Percentiles rank a stretch among this genome's conserved stretches.
phyloP scores from a whole-genome alignment of 208 protist species.

The Angomonas desouzai region DNA sequence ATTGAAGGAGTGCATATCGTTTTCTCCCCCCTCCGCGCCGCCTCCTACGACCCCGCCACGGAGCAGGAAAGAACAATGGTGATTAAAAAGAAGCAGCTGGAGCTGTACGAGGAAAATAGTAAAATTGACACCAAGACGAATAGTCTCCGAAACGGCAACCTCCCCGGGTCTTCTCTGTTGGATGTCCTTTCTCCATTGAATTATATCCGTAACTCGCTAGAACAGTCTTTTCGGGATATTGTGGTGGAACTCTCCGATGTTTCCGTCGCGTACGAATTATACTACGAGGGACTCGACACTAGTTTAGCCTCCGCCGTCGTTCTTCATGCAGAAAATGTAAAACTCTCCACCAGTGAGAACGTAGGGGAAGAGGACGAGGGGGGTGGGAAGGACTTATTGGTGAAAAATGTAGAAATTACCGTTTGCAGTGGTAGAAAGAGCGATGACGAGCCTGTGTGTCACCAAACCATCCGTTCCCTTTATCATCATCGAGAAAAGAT shows the following conservation, averaged over 20 bases:
- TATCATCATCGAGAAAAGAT: neutral
- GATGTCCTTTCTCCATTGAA: neutral
- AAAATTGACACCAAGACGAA: neutral
- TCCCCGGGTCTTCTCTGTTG: neutral
- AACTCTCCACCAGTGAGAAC: slow-evolving; percentile 45
- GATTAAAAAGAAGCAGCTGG: slow-evolving; percentile 61
- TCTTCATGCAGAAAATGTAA: slow-evolving; percentile 41
- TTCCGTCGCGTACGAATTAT: slow-evolving; percentile 50
- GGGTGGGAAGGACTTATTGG: neutral
- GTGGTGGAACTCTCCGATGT: slow-evolving; percentile 43
- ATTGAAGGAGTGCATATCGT: slow-evolving; percentile 68
- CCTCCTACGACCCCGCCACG: slow-evolving; percentile 43
- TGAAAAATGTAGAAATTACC: neutral
- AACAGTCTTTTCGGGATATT: slow-evolving; percentile 45
- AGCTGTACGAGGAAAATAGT: slow-evolving; percentile 42
- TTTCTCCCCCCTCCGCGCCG: slow-evolving; percentile 54
- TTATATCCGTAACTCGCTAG: neutral
- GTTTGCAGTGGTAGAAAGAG: slow-evolving; percentile 9
- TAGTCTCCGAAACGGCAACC: neutral
- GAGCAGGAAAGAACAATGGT: slow-evolving; percentile 43
- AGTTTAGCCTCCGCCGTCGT: slow-evolving; percentile 37
- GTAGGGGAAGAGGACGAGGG: slow-evolving; percentile 38
- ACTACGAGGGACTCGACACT: slow-evolving; percentile 63
- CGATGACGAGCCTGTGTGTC: neutral
- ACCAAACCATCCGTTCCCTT: neutral